A percentile compares a stretch with the other conserved stretches of the same genome.
Conservation (phyloP, 73 alveolate species). For the Paraurostyla sp. region DNA sequence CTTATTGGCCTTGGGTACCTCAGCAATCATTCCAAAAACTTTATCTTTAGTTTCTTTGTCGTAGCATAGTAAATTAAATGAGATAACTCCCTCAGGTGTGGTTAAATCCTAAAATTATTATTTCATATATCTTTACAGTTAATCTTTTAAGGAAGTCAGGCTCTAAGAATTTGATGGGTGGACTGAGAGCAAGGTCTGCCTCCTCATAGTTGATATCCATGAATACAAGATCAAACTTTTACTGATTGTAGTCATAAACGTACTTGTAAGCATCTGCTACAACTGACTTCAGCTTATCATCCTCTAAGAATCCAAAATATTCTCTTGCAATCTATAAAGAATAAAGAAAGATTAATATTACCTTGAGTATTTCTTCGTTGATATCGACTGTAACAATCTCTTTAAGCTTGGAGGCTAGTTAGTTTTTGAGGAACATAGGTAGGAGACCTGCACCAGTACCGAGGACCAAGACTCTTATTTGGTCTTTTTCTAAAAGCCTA, state of each 20-base stretch:
- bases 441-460: slow-evolving; percentile 61
- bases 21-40: slow-evolving; percentile 8
- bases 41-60: slow-evolving; percentile 1
- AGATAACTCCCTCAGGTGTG: slow-evolving; percentile 6
- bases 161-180: slow-evolving; percentile 34
- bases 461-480: slow-evolving; percentile 3
- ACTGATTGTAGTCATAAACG: not conserved
- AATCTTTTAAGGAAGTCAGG: slow-evolving; percentile 7
- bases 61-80: slow-evolving; percentile 8
- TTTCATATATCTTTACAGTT: no score
- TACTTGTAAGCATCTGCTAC: slow-evolving; percentile 51
- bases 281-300: slow-evolving; percentile 37
- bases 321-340: slow-evolving; percentile 9
- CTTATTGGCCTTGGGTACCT: not conserved
- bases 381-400: slow-evolving; percentile 44
- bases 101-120: slow-evolving; percentile 1
- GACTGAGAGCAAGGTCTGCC: not conserved
- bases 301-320: slow-evolving; percentile 26
- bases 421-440: slow-evolving; percentile 23
- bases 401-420: not conserved
- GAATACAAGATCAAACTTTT: not conserved
- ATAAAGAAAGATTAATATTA: no score
- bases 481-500: not conserved
- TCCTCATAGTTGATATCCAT: slow-evolving; percentile 56
- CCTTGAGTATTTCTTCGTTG: slow-evolving; percentile 25